Conservation (phyloP, 2,329 filamentous ascomycete genomes). For the Penicillium thymicola region DNA sequence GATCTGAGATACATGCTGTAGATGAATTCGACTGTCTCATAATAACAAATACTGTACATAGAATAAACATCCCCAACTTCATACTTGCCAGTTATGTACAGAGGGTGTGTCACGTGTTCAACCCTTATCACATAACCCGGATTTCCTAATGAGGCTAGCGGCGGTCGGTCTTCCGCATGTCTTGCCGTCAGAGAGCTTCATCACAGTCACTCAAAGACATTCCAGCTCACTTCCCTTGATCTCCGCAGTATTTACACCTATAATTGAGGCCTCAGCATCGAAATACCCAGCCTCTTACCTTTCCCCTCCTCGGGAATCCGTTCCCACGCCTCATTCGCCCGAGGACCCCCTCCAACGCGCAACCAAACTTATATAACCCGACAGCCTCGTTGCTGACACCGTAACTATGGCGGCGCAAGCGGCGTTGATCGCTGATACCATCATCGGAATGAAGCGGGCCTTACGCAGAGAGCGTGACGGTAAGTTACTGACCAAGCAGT, state of each 20-base stretch:
- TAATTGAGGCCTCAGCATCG: neutral
- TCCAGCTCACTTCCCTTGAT: neutral
- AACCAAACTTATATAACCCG: constrained; percentile 11
- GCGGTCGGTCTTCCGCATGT: constrained; percentile 22
- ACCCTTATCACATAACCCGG: constrained; percentile 20
- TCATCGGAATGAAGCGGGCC: constrained; percentile 54
- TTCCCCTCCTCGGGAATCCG: neutral
- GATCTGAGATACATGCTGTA: neutral
- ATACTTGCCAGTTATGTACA: neutral
- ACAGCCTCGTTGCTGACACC: constrained; percentile 13
- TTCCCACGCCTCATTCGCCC: neutral
- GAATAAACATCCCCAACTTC: neutral
- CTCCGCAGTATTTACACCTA: neutral
- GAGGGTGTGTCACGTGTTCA: constrained; percentile 18
- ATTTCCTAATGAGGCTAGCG: constrained; percentile 21
- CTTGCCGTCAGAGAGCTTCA: constrained; percentile 24
- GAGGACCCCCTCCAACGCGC: constrained; percentile 8
- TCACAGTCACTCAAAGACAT: constrained; percentile 13
- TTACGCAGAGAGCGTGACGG: constrained; percentile 48
- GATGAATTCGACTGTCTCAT: constrained; percentile 1
- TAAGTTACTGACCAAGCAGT: constrained; percentile 23
- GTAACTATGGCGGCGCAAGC: constrained; percentile 44
- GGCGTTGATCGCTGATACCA: constrained; percentile 51
- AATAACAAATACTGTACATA: neutral
- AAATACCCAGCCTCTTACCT: neutral